phyloP scores from a whole-genome alignment of 2,329 filamentous ascomycete species.

The Bipolaris sorokiniana region DNA sequence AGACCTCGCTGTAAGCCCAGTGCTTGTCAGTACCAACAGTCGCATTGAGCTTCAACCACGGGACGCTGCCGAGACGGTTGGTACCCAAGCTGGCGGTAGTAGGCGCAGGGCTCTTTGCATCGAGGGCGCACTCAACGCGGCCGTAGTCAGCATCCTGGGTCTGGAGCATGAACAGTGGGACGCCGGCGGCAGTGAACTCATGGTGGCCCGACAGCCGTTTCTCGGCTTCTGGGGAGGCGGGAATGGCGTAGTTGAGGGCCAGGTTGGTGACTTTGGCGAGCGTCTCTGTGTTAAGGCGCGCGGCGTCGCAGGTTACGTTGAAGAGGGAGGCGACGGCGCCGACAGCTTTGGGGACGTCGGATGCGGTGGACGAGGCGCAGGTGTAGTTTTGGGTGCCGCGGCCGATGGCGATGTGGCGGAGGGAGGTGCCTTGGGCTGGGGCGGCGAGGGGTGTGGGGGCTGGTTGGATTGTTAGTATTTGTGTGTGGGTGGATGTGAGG shows the following conservation, averaged over 20 bases:
- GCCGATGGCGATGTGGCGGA: conserved; percentile 83
- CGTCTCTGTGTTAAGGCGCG: conserved; percentile 64
- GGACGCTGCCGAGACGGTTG: conserved; percentile 66
- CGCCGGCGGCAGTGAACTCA: conserved; percentile 74
- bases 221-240: conserved; percentile 54
- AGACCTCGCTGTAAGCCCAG: conserved; percentile 71
- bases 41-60: conserved; percentile 77
- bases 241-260: conserved; percentile 70
- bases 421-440: conserved; percentile 64
- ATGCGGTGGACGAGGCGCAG: conserved; percentile 66
- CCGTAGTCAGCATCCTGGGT: conserved; percentile 59
- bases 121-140: conserved; percentile 69
- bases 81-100: conserved; percentile 63
- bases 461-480: conserved; percentile 33
- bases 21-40: conserved; percentile 12
- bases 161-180: conserved; percentile 81
- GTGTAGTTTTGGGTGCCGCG: conserved; percentile 95
- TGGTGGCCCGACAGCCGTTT: conserved; percentile 75
- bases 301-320: conserved; percentile 81
- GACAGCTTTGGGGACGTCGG: conserved; percentile 65
- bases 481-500: not conserved
- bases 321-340: conserved; percentile 86
- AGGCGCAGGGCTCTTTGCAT: conserved; percentile 67
- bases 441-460: conserved; percentile 66
- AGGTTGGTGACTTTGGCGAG: conserved; percentile 69